phyloP scores from a whole-genome alignment of 257 asterid species.

The Solanum ossicruentum region DNA sequence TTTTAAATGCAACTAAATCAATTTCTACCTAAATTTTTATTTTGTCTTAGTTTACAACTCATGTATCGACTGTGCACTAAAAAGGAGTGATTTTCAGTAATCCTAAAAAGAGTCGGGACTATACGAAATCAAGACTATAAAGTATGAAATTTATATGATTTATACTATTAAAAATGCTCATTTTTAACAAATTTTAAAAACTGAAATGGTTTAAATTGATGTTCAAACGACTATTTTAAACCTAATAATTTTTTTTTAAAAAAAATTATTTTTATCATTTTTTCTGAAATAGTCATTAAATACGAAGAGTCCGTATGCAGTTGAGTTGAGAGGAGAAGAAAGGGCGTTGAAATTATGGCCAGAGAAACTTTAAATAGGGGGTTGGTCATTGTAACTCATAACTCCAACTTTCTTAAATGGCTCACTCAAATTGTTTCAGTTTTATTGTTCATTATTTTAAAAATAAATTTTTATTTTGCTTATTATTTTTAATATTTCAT shows the following conservation, averaged over 20 bases:
- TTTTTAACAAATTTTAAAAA: background rate
- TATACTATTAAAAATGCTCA: background rate
- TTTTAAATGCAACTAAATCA: too few relatives aligned
- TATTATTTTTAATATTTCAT: background rate
- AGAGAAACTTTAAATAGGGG: slow-evolving; percentile 14
- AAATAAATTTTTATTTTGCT: background rate
- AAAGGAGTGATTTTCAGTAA: too few relatives aligned
- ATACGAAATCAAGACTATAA: too few relatives aligned
- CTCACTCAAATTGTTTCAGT: slow-evolving; percentile 3
- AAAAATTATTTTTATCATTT: background rate
- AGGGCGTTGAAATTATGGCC: slow-evolving; percentile 12
- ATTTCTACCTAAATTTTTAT: too few relatives aligned
- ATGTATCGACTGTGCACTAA: too few relatives aligned
- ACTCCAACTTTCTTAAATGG: slow-evolving; percentile 32
- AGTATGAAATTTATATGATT: too few relatives aligned
- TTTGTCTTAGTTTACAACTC: too few relatives aligned
- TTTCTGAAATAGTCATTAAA: slow-evolving; percentile 11
- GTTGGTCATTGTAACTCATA: slow-evolving; percentile 16
- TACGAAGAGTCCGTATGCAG: slow-evolving; percentile 22
- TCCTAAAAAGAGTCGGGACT: too few relatives aligned
- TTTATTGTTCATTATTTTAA: background rate
- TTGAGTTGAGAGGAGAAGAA: slow-evolving; percentile 6
- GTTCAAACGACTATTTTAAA: background rate
- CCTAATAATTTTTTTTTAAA: background rate
- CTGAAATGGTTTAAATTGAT: background rate